Conservation (phyloP, 2,329 filamentous ascomycete genomes). For the Dryadomyces sulphureus region DNA sequence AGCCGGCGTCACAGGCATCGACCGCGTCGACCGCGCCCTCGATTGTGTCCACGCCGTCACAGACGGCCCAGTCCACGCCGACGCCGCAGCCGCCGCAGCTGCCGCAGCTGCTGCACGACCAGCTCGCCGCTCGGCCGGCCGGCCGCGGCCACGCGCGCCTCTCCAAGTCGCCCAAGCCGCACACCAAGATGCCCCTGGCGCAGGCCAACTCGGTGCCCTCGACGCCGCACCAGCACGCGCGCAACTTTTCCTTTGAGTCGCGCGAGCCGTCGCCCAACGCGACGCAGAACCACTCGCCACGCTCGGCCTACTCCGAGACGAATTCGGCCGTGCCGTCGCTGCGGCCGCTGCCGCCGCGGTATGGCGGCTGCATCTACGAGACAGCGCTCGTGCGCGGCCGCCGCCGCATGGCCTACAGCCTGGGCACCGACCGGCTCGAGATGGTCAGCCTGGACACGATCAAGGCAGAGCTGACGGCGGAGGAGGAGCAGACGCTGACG, state of each 20-base stretch:
- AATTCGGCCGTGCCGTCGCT: constrained; percentile 58
- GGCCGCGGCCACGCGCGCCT: constrained; percentile 5
- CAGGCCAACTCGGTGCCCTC: constrained; percentile 86
- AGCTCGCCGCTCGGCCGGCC: constrained; percentile 1
- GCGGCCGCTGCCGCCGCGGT: constrained; percentile 44
- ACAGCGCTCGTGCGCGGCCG: constrained; percentile 69
- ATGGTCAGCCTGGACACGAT: constrained; percentile 57
- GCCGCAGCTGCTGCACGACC: constrained; percentile 5
- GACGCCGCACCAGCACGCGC: constrained; percentile 78
- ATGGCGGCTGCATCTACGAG: constrained; percentile 70
- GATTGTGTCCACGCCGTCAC: too few species aligned
- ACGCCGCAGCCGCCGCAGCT: too few species aligned
- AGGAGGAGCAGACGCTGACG: constrained; percentile 62
- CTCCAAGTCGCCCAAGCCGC: constrained; percentile 14
- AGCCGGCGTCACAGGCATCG: too few species aligned
- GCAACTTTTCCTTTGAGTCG: constrained; percentile 68
- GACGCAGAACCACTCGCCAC: constrained; percentile 66
- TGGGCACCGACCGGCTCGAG: constrained; percentile 67
- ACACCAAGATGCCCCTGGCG: constrained; percentile 16
- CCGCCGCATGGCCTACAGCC: constrained; percentile 79
- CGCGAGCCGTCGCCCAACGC: constrained; percentile 66
- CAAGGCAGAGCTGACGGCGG: constrained; percentile 53
- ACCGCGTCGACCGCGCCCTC: too few species aligned
- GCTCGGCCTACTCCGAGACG: constrained; percentile 80
- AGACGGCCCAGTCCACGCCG: too few species aligned